phyloP scores from a whole-genome alignment of 2,329 filamentous ascomycete species.

The Pseudocercospora fuligena region DNA sequence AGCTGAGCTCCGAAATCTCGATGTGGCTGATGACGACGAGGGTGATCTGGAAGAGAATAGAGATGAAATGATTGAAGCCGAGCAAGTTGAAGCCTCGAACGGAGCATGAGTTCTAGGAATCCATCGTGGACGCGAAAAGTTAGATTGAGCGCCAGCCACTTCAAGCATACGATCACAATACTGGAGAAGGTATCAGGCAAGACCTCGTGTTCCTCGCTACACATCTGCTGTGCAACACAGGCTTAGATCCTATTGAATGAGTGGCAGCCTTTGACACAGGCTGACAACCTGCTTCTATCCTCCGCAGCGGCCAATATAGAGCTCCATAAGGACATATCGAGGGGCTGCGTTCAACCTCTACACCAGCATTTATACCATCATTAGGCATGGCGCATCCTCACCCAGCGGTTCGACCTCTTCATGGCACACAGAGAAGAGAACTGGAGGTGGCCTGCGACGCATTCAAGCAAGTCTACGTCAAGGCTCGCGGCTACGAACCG shows the following conservation, averaged over 20 bases:
- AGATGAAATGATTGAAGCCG: not conserved
- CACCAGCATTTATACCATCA: no score
- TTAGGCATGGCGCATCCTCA: not conserved
- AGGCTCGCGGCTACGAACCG: not conserved
- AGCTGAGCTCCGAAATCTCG: slow-evolving; percentile 17
- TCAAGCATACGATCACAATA: not conserved
- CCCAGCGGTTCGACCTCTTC: not conserved
- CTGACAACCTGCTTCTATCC: not conserved
- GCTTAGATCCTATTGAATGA: not conserved
- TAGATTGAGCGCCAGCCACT: slow-evolving; percentile 5
- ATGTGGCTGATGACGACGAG: slow-evolving; percentile 17
- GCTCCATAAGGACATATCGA: not conserved
- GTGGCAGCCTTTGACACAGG: not conserved
- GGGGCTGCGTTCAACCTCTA: no score
- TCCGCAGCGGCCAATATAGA: not conserved
- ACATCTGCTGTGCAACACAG: slow-evolving; percentile 1
- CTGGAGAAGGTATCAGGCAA: not conserved
- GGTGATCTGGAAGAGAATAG: slow-evolving; percentile 15
- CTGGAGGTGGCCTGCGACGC: not conserved
- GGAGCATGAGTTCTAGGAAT: not conserved
- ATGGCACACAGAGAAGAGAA: not conserved
- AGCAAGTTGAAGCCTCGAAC: not conserved
- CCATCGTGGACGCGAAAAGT: not conserved
- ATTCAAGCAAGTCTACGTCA: not conserved
- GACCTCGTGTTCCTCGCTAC: not conserved